Conservation (phyloP, 2,329 filamentous ascomycete genomes). For the Penicillium oxalicum region DNA sequence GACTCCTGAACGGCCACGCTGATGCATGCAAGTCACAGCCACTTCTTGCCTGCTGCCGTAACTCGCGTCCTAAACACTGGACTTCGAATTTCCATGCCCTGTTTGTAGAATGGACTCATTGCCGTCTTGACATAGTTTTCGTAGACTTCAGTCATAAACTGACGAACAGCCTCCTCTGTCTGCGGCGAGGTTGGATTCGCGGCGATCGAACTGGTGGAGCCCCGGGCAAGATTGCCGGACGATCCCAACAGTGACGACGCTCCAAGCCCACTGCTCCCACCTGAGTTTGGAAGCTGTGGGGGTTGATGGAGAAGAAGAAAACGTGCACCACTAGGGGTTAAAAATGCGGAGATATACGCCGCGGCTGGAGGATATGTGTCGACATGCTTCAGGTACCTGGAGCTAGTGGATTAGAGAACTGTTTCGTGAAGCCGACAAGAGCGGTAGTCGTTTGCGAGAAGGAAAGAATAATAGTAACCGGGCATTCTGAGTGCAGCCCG, state of each 20-base stretch:
- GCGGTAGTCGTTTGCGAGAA: too few species aligned
- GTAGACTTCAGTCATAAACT: slow-evolving; percentile 93
- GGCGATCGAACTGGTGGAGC: slow-evolving; percentile 64
- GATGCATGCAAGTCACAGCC: slow-evolving; percentile 52
- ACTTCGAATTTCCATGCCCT: slow-evolving; percentile 79
- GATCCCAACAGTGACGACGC: slow-evolving; percentile 28
- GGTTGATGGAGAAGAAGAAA: slow-evolving; percentile 93
- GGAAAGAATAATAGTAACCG: too few species aligned
- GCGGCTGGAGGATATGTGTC: slow-evolving; percentile 82
- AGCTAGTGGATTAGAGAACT: neutral
- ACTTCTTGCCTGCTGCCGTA: slow-evolving; percentile 84
- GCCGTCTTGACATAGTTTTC: slow-evolving; percentile 94
- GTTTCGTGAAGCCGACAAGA: too few species aligned
- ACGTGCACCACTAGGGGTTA: slow-evolving; percentile 86
- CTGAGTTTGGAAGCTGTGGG: slow-evolving; percentile 40
- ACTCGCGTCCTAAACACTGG: slow-evolving; percentile 79
- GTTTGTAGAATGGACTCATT: slow-evolving; percentile 92
- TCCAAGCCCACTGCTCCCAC: slow-evolving; percentile 16
- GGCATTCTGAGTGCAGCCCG: too few species aligned
- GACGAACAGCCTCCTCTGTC: slow-evolving; percentile 90
- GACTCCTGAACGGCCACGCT: slow-evolving; percentile 22
- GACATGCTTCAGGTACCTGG: slow-evolving; percentile 89
- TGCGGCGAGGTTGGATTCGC: slow-evolving; percentile 82
- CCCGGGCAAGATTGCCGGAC: slow-evolving; percentile 26
- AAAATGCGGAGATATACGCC: slow-evolving; percentile 89